Base-by-base conservation (phyloP, 164 flowering plant genomes). In the Pachysandra terminalis region DNA sequence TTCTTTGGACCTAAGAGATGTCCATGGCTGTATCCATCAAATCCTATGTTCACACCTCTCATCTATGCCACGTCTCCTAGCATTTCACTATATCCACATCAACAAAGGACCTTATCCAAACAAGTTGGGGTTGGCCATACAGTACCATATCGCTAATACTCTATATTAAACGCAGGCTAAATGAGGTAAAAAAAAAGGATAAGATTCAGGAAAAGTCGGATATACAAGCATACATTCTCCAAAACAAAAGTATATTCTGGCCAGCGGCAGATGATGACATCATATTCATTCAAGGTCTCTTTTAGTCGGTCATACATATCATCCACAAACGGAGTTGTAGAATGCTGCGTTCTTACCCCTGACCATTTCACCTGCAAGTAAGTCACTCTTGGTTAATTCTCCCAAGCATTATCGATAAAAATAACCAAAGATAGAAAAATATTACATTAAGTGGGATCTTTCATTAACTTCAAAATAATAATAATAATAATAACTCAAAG, bases 321-420 rank as follows among this genome's bases (percentile, higher is more conserved):
- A 76, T 91, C 98, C 58, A 88, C 81, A 81, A 93, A 93, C 17
- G 98, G 98, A 73, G 98, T 93, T 9, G 97, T 93, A 45, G 87
- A 83, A 74, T 93, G 89, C 58, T 87, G 94, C 37, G 98, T 93
- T 68, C 80, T 82, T 21, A 91, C 96, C 58, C 97, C 98, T 13
- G 96, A 86, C 98, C 98, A 93, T 73, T 89, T 93, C 0, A 93
- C 85, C 98, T 93, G 90, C 79, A 83, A 66, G 57, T 25, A 55
- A 22, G 73, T 23, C 13, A 35, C 27, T 21, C 55, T 24, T 26
- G 57, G 66, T 54, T 64, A 37, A 48, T 66, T 22, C 19, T 54
- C 57, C 35, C 59, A 52, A 32, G 35, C 9, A 10, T 28, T 3
- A 25, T 56, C 14, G 32, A 51, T 55, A 58, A 21, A 49, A n/a